Evolutionary conservation across 805 yeast species (phyloP), one percentile per base, ranked within the genome.

Genomic region (Metschnikowia arizonensis): DNA sequence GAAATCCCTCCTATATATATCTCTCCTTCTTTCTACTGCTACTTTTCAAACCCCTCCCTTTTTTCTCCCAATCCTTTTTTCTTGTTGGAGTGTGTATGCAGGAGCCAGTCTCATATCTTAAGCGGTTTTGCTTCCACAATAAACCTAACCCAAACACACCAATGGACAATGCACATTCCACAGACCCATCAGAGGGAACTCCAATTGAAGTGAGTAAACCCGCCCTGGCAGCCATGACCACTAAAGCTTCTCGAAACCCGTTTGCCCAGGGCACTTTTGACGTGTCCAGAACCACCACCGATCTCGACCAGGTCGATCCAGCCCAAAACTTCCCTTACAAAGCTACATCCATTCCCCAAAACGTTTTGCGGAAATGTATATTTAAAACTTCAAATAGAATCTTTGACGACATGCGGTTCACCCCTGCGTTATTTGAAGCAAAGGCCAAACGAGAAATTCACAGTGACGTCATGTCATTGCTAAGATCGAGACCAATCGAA

Each of bases 321-420:
- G 42, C 40, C 39, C 45, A 40, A 5, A 44, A 33, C 32, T 49
- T 47, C 31, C 50, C 55, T 11, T 50, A 53, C 28, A 12, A 33
- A 18, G 45, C 56, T 31, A 55, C 57, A 10, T 29, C 36, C 18
- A 45, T 55, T 25, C 43, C 54, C 9, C 50, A 40, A 14, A 44
- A 44, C n/a, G 28, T n/a, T 6, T 43, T 54, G 36, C 45, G 46
- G 36, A 26, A 15, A 24, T 29, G 15, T 63, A 74, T 65, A 3
- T 78, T 79, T 63, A 85, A 85, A 55, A 83, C 91, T 0, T 63
- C 82, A 5, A 85, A 85, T 55, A 67, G 91, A 44, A 68, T 85
- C 17, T 54, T 84, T 18, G 88, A 83, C 58, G 91, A 85, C 55
- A 57, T 85, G 25, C 65, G 50, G 40, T 50, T 49, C 43, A 50